These are phyloP conservation scores for Ceriops tagal DNA, from an alignment of 345 rosid species.

Conservation along the genomic window DNA sequence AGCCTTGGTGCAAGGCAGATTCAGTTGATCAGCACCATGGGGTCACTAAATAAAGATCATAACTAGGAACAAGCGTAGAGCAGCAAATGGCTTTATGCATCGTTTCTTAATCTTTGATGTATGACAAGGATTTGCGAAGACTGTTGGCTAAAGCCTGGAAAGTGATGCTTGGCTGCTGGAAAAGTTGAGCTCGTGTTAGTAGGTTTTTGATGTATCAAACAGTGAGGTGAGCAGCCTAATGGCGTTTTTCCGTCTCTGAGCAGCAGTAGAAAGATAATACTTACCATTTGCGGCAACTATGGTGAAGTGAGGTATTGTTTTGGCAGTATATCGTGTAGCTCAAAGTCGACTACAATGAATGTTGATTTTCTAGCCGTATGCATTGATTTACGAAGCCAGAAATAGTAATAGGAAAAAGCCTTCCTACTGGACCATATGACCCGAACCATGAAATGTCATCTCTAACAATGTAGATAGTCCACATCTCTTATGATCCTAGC, in stretches of 20 bases:
- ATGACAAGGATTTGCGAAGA: neutral
- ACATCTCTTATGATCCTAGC: too few relatives aligned
- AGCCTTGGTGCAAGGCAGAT: slow-evolving; percentile 85
- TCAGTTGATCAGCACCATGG: slow-evolving; percentile 58
- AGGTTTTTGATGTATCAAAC: too few relatives aligned
- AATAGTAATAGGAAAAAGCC: too few relatives aligned
- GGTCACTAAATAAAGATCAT: slow-evolving; percentile 60
- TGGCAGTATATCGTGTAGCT: neutral
- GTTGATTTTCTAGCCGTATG: neutral
- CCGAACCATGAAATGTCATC: too few relatives aligned
- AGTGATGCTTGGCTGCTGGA: slow-evolving; percentile 2
- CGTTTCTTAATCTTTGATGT: slow-evolving; percentile 32
- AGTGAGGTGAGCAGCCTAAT: slow-evolving; percentile 5
- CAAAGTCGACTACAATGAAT: neutral
- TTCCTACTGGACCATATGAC: too few relatives aligned
- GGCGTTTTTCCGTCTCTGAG: neutral
- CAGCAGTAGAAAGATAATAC: neutral
- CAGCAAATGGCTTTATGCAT: slow-evolving; percentile 46
- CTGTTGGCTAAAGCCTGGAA: slow-evolving; percentile 3
- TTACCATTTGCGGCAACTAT: too few relatives aligned
- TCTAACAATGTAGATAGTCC: too few relatives aligned
- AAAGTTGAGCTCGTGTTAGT: neutral
- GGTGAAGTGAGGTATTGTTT: too few relatives aligned
- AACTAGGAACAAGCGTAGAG: slow-evolving; percentile 87
- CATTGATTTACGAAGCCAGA: neutral